Conservation (phyloP, 2,329 filamentous ascomycete genomes). For the Pseudocercospora fijiensis region DNA sequence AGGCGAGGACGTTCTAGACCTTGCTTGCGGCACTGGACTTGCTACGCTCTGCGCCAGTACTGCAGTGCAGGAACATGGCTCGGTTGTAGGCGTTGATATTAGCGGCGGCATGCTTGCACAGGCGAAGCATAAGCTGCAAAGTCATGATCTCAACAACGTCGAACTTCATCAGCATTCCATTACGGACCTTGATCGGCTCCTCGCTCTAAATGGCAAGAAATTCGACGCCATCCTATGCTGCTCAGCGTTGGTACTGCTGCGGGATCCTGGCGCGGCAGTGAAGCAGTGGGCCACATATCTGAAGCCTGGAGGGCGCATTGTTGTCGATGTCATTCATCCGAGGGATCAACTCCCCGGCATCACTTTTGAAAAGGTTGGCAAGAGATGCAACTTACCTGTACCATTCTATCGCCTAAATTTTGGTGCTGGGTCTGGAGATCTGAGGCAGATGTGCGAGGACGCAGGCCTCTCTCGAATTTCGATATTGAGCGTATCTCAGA, state of each 20-base stretch:
- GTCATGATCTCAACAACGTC: conserved; percentile 36
- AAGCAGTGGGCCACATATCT: conserved; percentile 42
- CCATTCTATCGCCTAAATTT: conserved; percentile 43
- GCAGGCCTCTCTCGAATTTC: conserved; percentile 41
- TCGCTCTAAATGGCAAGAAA: conserved; percentile 16
- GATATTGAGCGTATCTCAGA: conserved; percentile 37
- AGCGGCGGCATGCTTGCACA: conserved; percentile 43
- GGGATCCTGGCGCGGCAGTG: conserved; percentile 40
- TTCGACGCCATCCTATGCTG: conserved; percentile 42
- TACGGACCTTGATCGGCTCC: conserved; percentile 36
- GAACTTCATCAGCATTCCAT: conserved; percentile 41
- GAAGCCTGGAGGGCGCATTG: conserved; percentile 43
- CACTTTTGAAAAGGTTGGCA: conserved; percentile 41
- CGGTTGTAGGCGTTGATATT: conserved; percentile 46
- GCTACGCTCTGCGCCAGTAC: conserved; percentile 43
- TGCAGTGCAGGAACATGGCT: conserved; percentile 41
- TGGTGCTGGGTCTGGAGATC: conserved; percentile 34
- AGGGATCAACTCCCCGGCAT: conserved; percentile 41
- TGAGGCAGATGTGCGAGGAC: conserved; percentile 37
- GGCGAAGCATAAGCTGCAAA: conserved; percentile 36
- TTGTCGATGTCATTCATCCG: conserved; percentile 44
- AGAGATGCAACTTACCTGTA: conserved; percentile 36
- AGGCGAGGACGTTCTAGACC: conserved; percentile 46
- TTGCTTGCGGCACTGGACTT: conserved; percentile 50
- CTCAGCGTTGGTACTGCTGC: conserved; percentile 45